Base-by-base conservation (phyloP, 2,329 filamentous ascomycete genomes). In the Curvularia eragrostidis region DNA sequence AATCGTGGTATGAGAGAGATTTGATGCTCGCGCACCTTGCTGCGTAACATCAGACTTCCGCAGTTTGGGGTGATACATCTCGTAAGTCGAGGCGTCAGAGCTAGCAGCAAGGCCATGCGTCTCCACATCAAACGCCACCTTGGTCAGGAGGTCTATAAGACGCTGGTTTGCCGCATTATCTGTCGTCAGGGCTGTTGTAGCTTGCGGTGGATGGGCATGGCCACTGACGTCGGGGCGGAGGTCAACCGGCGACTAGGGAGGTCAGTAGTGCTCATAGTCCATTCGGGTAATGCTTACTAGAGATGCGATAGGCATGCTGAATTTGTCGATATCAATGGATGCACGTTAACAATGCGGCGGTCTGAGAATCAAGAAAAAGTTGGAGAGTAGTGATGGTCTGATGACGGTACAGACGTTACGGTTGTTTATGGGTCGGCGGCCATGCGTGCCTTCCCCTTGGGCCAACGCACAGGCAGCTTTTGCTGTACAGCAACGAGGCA, bases 11-110 rank as follows among this genome's bases (percentile, higher is more conserved):
- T 2, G 13, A 24, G 3, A 9, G 1, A 6, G 28, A 32, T 13
- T 4, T 44, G 19, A 8, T 18, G 15, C 34, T 18, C 34, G 15
- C 56, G 12, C 56, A 68, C 65, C 56, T 36, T 53, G 18, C 3
- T 60, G 50, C 13, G 43, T 56, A 24, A 57, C 55, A 1, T 42
- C 42, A 4, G 68, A 67, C 19, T 69, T 69, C 18, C 71, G 69
- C 46, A 69, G 58, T 18, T 64, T 58, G 1, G 74, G 74, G 44
- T 55, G 59, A 50, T 69, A 65, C 3, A 73, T 56, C 3, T 66
- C 57, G 13, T 54, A 26, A 10, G 60, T 54, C 2, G 62, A 56
- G 15, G 36, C 13, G 10, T 49, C 48, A 26, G 56, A 55, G 15
- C 52, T 39, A n/a, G 56, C 57, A 36, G 58, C 51, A 2, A 72